These are phyloP conservation scores for Phaeosphaeriaceae sp. DNA, from an alignment of 2,329 filamentous ascomycete genomes.

Conservation along the genomic window DNA sequence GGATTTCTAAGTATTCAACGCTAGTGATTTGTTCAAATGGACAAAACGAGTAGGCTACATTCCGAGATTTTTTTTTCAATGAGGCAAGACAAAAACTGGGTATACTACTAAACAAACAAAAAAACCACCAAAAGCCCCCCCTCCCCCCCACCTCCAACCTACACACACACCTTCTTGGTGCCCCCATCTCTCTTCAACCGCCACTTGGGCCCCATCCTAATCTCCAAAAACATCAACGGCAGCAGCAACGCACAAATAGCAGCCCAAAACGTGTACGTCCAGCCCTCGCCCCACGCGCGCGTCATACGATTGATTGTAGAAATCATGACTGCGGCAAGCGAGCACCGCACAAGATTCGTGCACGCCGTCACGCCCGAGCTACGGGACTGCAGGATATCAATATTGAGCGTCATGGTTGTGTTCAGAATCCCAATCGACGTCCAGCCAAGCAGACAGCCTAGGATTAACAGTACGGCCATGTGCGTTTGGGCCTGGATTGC, in stretches of 20 bases:
- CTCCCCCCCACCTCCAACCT: background rate
- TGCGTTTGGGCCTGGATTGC: slow-evolving; percentile 25
- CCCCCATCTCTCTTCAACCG: slow-evolving; percentile 27
- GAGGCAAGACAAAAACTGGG: no score
- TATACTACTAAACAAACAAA: background rate
- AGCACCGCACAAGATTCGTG: slow-evolving; percentile 36
- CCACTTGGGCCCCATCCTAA: slow-evolving; percentile 34
- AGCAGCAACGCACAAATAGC: slow-evolving; percentile 28
- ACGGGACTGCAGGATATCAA: slow-evolving; percentile 35
- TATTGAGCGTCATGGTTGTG: slow-evolving; percentile 38
- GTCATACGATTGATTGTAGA: slow-evolving; percentile 35
- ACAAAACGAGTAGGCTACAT: no score
- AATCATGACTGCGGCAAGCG: slow-evolving; percentile 30
- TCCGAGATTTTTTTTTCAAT: no score
- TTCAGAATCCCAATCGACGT: slow-evolving; percentile 37
- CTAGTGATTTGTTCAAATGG: no score
- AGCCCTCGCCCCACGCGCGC: slow-evolving; percentile 26
- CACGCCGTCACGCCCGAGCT: slow-evolving; percentile 36
- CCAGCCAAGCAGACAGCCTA: slow-evolving; percentile 32
- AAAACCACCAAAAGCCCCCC: background rate
- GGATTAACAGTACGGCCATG: slow-evolving; percentile 30
- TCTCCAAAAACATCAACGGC: slow-evolving; percentile 38
- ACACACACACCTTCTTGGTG: slow-evolving; percentile 14
- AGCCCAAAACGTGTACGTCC: slow-evolving; percentile 38
- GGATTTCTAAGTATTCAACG: no score